Evolutionary conservation across 2,329 filamentous ascomycete species (phyloP), one percentile per base, ranked within the genome.

Genomic region (Penicillium sp.): DNA sequence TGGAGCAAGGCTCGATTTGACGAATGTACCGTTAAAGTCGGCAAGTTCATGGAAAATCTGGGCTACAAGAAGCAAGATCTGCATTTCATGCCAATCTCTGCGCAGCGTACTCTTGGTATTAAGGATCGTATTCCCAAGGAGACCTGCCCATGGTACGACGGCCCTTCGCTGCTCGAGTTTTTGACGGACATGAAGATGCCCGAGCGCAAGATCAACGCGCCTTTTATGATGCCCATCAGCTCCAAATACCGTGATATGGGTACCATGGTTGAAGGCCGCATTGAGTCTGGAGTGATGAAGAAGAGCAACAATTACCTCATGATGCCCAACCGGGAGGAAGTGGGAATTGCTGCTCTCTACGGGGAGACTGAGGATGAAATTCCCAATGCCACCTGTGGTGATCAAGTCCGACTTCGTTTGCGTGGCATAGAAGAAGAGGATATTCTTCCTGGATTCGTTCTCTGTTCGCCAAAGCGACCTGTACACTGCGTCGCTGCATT

Each of bases 171-270:
- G 47, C 86, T 99, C 20, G 93, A 97, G 74, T 97, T 92, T 74
- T 85, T 99, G n/a, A 93, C 97, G 71, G 80, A 84, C 70, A 97
- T 97, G 90, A 86, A 88, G 67, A 86, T 93, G 12, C 83, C 97
- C 40, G 93, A 99, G 74, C 90, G 94, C 66, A 99, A 97, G 80
- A 77, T 97, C 66, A 96, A 96, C 66, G 94, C 94, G 1, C 93
- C 94, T 9, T 97, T 99, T 82, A 97, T 99, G 94, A 97, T 99
- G 92, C 90, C 94, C 8, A 83, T 99, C 62, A 90, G 89, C 62
- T 91, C 90, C 75, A 99, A 99, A 78, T 99, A 97, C 80, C 85
- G 89, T 66, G 95, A 99, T 71, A 88, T 99, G 82, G 94, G 94
- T 66, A 99, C 94, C 60, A 91, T 99, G 83, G 84, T 97, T 43